Base-by-base conservation (phyloP, 2,329 filamentous ascomycete genomes). In the Cercospora canescens region DNA sequence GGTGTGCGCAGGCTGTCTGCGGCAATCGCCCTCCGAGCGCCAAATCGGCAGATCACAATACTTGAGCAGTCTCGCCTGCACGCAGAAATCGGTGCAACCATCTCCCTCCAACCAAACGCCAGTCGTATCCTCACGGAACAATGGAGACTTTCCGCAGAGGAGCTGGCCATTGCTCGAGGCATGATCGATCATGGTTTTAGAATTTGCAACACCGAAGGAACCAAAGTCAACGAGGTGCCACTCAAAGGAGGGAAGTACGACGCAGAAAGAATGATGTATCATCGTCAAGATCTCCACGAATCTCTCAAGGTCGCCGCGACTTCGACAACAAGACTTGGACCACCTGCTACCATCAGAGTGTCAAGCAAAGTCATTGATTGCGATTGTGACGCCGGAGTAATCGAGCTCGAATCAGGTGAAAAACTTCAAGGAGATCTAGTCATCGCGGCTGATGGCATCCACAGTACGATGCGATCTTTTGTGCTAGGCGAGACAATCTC, bases 51-150 rank as follows among this genome's bases (percentile, higher is more conserved):
- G 18, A 77, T 79, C 11, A 75, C 70, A 6, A 72, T 78, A 16
- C 73, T 78, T 32, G 76, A 79, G 59, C 73, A 76, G 60, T 78
- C 76, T 52, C 65, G 69, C 12, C 64, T 76, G 4, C 57, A 63
- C 16, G 30, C 55, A 60, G 81, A 82, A 64, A 78, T 80, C 6
- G 80, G 80, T 2, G 80, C 80, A 1, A 75, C 79, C 7, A 79
- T 81, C 18, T 81, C 79, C 0, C 72, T 82, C 0, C 80, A 82
- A 56, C 80, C 80, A 0, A 81, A 82, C 68, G 80, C 80, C 0
- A 76, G 76, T 21, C 75, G 76, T 39, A 79, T 80, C 2, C 68
- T 80, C 7, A 66, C 73, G 6, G 55, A 73, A 7, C 57, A 45
- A 57, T 80, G 77, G 76, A 71, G 71, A 0, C 65, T 81, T 1